phyloP scores from a whole-genome alignment of 2,329 filamentous ascomycete genomes.

The Microdochium nivale region DNA sequence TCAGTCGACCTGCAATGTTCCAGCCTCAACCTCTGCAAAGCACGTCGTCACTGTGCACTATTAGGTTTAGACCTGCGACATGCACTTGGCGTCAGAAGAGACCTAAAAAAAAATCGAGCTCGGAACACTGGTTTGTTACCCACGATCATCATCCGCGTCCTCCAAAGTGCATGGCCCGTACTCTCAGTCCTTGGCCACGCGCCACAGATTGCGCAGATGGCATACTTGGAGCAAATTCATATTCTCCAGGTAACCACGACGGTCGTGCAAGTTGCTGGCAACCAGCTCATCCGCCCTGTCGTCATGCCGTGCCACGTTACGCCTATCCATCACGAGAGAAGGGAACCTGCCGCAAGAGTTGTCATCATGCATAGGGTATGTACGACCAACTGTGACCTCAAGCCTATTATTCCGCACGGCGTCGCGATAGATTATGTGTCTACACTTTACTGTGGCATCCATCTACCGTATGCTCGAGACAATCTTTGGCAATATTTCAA shows the following conservation, averaged over 20 bases:
- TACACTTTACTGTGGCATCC: no score
- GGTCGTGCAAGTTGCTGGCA: not conserved
- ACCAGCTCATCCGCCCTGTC: not conserved
- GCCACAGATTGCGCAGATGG: no score
- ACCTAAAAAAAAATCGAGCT: no score
- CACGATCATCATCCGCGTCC: no score
- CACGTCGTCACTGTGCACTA: not conserved
- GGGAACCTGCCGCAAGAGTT: not conserved
- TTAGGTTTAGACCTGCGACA: not conserved
- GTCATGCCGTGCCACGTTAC: not conserved
- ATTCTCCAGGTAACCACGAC: not conserved
- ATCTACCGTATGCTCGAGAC: no score
- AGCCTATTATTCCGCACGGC: not conserved
- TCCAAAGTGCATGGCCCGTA: no score
- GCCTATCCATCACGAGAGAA: not conserved
- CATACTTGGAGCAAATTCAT: not conserved
- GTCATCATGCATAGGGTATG: not conserved
- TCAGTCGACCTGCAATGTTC: not conserved
- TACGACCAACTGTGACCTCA: not conserved
- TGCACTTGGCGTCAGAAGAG: not conserved
- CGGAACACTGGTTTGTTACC: no score
- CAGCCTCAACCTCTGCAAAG: not conserved
- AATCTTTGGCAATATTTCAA: no score
- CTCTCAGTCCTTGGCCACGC: no score
- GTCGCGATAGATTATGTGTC: no score